Percentiles rank a stretch among this genome's conserved stretches.
Evolutionary conservation across 2,329 filamentous ascomycete genomes (phyloP).

Genomic region (Exophiala calicioides): DNA sequence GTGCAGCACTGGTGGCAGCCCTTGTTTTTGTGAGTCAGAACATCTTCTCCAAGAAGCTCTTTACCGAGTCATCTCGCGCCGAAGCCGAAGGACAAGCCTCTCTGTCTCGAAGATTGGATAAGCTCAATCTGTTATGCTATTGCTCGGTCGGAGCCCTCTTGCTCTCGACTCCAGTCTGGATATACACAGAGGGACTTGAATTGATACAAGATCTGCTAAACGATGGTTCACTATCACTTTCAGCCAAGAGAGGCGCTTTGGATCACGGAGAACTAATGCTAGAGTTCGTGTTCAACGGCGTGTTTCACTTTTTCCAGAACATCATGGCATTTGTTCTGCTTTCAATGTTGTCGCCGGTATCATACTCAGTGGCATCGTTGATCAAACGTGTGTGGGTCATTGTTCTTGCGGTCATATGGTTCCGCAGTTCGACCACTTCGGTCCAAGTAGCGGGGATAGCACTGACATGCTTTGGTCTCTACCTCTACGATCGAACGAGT

Average conservation of each 20-base stretch:
- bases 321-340: conserved; percentile 91
- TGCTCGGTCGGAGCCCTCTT: conserved; percentile 92
- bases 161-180: conserved; percentile 86
- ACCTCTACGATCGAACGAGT: conserved; percentile 91
- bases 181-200: conserved; percentile 81
- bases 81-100: conserved; percentile 70
- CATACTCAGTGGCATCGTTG: conserved; percentile 91
- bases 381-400: conserved; percentile 99
- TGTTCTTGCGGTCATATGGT: conserved; percentile 92
- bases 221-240: conserved; percentile 76
- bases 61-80: conserved; percentile 86
- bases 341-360: conserved; percentile 92
- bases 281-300: conserved; percentile 97
- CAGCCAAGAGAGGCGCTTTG: conserved; percentile 72
- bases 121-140: conserved; percentile 94
- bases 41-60: conserved; percentile 96
- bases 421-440: conserved; percentile 81
- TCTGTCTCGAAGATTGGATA: conserved; percentile 80
- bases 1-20: conserved; percentile 85
- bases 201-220: conserved; percentile 76
- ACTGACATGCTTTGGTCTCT: conserved; percentile 88
- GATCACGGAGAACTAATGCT: conserved; percentile 63
- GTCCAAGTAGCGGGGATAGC: conserved; percentile 82
- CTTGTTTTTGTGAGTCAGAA: conserved; percentile 97
- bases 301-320: conserved; percentile 95